Evolutionary conservation across 2,329 filamentous ascomycete genomes (phyloP), one percentile per base, ranked within the genome.

Genomic region (Pseudogymnoascus sp.): DNA sequence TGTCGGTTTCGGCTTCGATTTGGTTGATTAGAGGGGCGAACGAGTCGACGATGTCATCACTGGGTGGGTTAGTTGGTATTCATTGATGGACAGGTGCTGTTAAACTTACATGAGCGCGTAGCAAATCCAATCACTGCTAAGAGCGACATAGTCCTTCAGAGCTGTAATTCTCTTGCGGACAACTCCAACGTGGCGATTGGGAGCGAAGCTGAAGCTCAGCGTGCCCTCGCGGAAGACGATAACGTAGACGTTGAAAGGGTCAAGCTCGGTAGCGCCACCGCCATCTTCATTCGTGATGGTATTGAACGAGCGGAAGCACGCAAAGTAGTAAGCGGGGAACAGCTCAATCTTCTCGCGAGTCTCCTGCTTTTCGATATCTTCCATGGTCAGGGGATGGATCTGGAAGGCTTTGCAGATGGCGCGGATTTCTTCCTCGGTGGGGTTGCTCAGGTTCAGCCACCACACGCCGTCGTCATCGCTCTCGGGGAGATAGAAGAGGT

Each of bases 101-200:
- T 7, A 1, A 60, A 77, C 87, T 80, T 79, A 91, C 87, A 99
- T 97, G 71, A 99, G 82, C 43, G 94, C 94, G 72, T 99, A 99
- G 78, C 94, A 99, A 68, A 97, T 95, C 93, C 95, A 99, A 75
- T 99, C 94, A 67, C 91, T 92, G 71, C 91, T 96, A 38, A 99
- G 81, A 64, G 92, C 87, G 68, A 97, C 89, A 71, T 97, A 97
- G 71, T 99, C 94, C 71, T 96, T 93, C 61, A 99, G 80, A 67
- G 91, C 89, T 22, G 90, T 87, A 69, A 99, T 97, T 74, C 94
- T 86, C 78, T 89, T 91, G 66, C 93, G 86, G 25, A 99, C 94
- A 66, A 94, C 90, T 43, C 87, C 82, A 11, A 92, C 90, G 73
- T 99, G 94, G 2, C 86, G 85, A 70, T 95, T 96, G 12, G 88